Base-by-base conservation (phyloP, 805 yeast species). In the Saturnispora sanitii region DNA sequence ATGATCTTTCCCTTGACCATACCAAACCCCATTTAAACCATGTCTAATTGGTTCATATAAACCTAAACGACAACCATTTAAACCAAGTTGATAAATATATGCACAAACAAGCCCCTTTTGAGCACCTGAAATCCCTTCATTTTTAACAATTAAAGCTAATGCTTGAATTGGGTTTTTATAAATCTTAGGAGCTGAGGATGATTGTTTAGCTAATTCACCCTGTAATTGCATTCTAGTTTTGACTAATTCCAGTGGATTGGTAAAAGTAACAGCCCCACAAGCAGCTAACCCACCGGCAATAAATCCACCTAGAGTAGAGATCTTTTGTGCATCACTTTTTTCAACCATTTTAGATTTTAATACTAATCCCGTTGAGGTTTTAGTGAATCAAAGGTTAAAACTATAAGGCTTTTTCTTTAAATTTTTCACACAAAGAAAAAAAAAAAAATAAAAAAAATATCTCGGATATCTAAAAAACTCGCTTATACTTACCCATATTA, bases 171-270 rank as follows among this genome's bases (percentile, higher is more conserved):
- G 88, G 52, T 92, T 90, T 50, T 71, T 81, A 61, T 90, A 92
- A 18, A 71, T 50, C 41, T 55, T 66, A 1, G 30, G 30, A 11
- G 79, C 69, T 19, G 68, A 70, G 31, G 70, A 64, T 4, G 64
- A 68, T 25, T 68, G 58, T 12, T 79, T 68, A 11, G 75, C 65
- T 38, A 90, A 68, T 62, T 92, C 97, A 45, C 98, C 98, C 61
- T 92, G 96, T 35, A 92, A 67, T 61, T 92, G 98, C 94, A 90
- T 83, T 64, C 97, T 69, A 7, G 95, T 92, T 65, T 92, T 92
- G 51, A 90, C 86, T 46, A 92, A 68, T 61, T 92, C 98, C 47
- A 92, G 81, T 5, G 98, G 98, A 58, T 92, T 92, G 4, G 97
- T 88, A 57, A 90, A 79, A 0, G 96, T 90, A 34, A 92, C 98